Evolutionary conservation across 106 monocot genomes (phyloP).

Genomic region (Acorus calamus): DNA sequence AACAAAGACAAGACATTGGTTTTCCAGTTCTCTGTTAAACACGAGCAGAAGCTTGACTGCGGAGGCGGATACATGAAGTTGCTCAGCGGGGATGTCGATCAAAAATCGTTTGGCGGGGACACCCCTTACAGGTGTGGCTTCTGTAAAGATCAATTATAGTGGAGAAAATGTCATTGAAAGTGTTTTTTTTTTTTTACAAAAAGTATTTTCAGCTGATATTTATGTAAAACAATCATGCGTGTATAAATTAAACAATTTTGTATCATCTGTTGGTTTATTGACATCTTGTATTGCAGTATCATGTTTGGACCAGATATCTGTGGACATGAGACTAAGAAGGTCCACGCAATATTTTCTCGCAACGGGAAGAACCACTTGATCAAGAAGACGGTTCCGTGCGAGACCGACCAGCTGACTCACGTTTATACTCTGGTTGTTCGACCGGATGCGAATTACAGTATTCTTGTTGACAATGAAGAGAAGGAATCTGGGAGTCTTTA

Average conservation of each 20-base stretch:
- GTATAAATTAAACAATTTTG: no score
- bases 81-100: constrained; percentile 64
- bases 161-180: no score
- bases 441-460: constrained; percentile 45
- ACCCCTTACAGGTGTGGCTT: constrained; percentile 53
- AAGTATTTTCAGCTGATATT: no score
- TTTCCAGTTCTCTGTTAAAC: constrained; percentile 68
- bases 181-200: no score
- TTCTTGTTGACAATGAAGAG: constrained; percentile 45
- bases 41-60: constrained; percentile 79
- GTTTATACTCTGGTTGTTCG: constrained; percentile 43
- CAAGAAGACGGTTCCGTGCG: constrained; percentile 43
- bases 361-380: constrained; percentile 42
- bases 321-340: constrained; percentile 37
- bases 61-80: constrained; percentile 79
- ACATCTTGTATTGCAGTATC: constrained; percentile 18
- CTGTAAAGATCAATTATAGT: no score
- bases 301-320: constrained; percentile 55
- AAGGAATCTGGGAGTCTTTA: constrained; percentile 47
- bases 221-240: no score
- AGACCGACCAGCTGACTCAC: constrained; percentile 50
- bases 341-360: constrained; percentile 42
- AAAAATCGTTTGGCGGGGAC: constrained; percentile 60
- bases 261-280: no score
- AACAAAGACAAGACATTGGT: constrained; percentile 73